Evolutionary conservation across 305 asterid genomes (phyloP).

Genomic region (Fraxinus ornus): DNA sequence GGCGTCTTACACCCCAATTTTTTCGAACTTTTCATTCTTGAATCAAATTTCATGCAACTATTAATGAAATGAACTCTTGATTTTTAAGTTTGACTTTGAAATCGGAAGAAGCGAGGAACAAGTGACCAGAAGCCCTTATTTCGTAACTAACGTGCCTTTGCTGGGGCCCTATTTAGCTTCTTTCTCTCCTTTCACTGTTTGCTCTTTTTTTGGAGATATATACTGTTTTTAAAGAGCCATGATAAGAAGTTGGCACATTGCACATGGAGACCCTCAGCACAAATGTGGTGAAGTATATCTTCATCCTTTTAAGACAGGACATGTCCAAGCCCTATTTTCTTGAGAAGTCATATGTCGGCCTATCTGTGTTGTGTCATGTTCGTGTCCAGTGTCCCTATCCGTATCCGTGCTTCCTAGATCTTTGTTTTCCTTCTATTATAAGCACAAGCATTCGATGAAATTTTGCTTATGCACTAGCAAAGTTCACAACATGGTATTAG

Average conservation of each 20-base stretch:
- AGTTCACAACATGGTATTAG: not conserved
- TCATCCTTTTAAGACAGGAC: not conserved
- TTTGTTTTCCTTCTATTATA: not conserved
- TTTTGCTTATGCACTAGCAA: not conserved
- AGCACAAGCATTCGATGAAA: not conserved
- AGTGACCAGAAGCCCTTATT: not conserved
- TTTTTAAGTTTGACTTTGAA: not conserved
- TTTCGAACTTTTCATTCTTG: not conserved
- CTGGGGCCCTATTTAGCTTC: not conserved
- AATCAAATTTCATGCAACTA: not conserved
- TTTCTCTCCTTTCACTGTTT: not conserved
- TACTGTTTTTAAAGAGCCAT: not conserved
- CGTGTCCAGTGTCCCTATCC: not conserved
- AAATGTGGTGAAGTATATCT: not conserved
- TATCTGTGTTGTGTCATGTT: not conserved
- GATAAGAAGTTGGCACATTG: not conserved
- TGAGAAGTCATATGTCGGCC: not conserved
- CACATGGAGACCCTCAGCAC: not conserved
- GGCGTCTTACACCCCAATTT: not conserved
- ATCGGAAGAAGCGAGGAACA: not conserved
- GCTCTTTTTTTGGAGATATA: not conserved
- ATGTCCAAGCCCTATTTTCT: not conserved
- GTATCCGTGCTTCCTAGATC: not conserved
- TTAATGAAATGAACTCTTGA: not conserved
- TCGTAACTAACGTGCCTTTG: not conserved